Evolutionary conservation across 495 filamentous ascomycete species (phyloP).

Genomic region (Oidiodendron maius): DNA sequence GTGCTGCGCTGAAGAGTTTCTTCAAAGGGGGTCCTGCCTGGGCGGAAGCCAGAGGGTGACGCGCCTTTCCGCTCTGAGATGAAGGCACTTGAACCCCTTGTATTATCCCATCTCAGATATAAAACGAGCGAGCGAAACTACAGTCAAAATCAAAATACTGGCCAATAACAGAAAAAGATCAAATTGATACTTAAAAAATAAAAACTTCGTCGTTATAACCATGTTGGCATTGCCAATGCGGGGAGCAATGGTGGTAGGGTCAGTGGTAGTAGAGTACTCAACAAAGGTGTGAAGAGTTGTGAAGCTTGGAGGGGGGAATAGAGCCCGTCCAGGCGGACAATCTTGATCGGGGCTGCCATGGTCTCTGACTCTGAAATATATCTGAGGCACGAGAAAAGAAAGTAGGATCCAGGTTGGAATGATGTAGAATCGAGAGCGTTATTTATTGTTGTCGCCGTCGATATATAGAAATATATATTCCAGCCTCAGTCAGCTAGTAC

Average conservation of each 20-base stretch:
- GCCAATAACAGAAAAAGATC: neutral
- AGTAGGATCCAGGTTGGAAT: no score
- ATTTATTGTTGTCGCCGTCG: no score
- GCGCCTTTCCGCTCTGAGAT: conserved; percentile 43
- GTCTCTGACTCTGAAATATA: no score
- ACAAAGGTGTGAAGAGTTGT: conserved; percentile 31
- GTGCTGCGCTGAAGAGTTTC: conserved; percentile 38
- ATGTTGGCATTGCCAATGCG: conserved; percentile 43
- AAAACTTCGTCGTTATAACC: conserved; percentile 30
- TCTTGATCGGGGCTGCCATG: conserved; percentile 22
- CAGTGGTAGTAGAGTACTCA: conserved; percentile 29
- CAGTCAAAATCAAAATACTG: neutral
- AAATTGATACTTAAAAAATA: no score
- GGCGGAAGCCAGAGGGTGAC: neutral
- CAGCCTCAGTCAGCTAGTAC: no score
- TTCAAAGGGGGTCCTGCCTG: conserved; percentile 35
- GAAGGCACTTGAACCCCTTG: conserved; percentile 9
- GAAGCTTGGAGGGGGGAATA: conserved; percentile 37
- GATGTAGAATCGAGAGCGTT: no score
- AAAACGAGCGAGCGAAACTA: neutral
- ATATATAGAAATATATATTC: no score
- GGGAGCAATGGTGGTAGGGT: conserved; percentile 24
- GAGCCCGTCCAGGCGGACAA: conserved; percentile 42
- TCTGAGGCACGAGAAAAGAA: no score
- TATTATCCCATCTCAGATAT: neutral